A percentile compares a stretch with the other conserved stretches of the same genome.
Evolutionary conservation across 345 rosid species (phyloP).

Genomic region (Brassica nigra): DNA sequence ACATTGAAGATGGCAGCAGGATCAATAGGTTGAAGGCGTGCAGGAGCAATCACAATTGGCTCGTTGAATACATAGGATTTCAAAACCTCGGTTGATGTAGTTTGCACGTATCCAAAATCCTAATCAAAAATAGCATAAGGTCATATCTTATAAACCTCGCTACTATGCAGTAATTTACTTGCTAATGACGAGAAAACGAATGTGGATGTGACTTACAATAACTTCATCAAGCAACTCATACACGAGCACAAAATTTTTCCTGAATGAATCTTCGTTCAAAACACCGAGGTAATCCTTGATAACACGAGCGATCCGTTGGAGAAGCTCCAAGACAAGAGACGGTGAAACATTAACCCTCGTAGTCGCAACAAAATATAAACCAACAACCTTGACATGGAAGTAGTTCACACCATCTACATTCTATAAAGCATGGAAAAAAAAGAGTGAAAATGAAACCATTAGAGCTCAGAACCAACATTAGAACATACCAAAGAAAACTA

Average conservation of each 20-base stretch:
- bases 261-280: constrained; percentile 89
- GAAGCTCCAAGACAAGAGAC: constrained; percentile 94
- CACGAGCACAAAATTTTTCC: constrained; percentile 94
- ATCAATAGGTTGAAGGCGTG: constrained; percentile 81
- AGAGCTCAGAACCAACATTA: background rate
- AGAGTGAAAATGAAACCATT: constrained; percentile 5
- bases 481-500: background rate
- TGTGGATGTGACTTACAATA: constrained; percentile 60
- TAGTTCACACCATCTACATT: constrained; percentile 96
- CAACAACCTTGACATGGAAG: constrained; percentile 97
- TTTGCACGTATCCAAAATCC: constrained; percentile 99
- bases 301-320: constrained; percentile 95
- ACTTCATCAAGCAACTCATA: constrained; percentile 98
- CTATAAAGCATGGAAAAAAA: constrained; percentile 39
- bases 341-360: constrained; percentile 91
- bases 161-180: background rate
- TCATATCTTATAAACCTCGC: background rate
- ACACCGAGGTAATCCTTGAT: constrained; percentile 97
- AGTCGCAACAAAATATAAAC: constrained; percentile 91
- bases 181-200: background rate
- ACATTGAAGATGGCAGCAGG: constrained; percentile 97
- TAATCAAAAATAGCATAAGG: constrained; percentile 35
- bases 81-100: constrained; percentile 92
- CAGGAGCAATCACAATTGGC: constrained; percentile 82
- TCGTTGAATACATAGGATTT: constrained; percentile 93